Conservation (phyloP, 2,329 filamentous ascomycete genomes). For the Curvularia eragrostidis region DNA sequence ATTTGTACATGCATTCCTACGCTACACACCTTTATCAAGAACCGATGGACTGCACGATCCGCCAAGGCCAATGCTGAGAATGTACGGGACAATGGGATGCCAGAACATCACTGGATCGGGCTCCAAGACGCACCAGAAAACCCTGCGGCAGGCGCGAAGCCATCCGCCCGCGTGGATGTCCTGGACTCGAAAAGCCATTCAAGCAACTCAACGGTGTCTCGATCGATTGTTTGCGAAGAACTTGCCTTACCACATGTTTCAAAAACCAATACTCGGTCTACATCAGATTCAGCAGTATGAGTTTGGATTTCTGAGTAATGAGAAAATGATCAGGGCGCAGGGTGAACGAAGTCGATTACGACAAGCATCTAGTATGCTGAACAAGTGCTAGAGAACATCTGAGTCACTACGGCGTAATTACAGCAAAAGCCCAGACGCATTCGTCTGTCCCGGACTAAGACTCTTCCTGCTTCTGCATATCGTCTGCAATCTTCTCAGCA, state of each 20-base stretch:
- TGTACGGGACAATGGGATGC: neutral
- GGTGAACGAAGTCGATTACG: neutral
- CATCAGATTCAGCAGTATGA: neutral
- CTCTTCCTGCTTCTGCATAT: neutral
- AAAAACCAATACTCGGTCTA: neutral
- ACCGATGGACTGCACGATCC: neutral
- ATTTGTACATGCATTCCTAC: slow-evolving; percentile 25
- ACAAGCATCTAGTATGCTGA: neutral
- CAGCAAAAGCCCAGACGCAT: neutral
- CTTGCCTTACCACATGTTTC: neutral
- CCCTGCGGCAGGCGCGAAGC: neutral
- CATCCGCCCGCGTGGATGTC: neutral
- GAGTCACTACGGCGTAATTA: neutral
- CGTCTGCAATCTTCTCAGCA: slow-evolving; percentile 29
- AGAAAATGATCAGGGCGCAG: neutral
- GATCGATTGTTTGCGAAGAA: neutral
- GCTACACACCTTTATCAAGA: slow-evolving; percentile 17
- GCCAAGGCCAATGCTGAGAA: neutral
- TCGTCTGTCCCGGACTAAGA: neutral
- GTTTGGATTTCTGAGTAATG: neutral
- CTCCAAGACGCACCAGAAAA: neutral
- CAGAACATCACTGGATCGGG: slow-evolving; percentile 1
- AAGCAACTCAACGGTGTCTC: neutral
- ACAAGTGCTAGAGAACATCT: neutral
- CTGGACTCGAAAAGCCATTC: neutral